These are phyloP conservation scores for Agaricales sp. DNA, from an alignment of 1,284 basidiomycete species.

Conservation along the genomic window DNA sequence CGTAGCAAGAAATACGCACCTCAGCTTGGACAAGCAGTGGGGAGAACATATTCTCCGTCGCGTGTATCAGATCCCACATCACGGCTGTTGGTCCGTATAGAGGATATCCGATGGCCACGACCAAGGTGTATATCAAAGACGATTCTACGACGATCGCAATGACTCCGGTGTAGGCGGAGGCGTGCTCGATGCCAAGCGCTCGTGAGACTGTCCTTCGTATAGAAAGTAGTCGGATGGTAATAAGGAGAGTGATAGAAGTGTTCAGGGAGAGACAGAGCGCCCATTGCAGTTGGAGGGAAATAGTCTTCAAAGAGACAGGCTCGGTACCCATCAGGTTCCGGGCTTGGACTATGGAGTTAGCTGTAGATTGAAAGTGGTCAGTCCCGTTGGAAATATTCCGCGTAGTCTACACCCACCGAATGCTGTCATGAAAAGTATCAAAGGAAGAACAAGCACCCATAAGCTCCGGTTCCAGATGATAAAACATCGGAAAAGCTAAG, in stretches of 20 bases:
- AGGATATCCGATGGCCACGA: too few species aligned
- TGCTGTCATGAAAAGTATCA: background rate
- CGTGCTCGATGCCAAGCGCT: too few species aligned
- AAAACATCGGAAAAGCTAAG: background rate
- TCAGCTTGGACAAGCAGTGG: too few species aligned
- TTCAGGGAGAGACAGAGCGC: background rate
- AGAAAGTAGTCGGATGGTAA: background rate
- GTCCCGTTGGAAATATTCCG: background rate
- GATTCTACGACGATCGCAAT: too few species aligned
- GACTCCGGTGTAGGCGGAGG: too few species aligned
- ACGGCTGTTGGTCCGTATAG: too few species aligned
- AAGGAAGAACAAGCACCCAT: background rate
- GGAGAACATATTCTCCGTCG: too few species aligned
- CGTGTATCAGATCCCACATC: too few species aligned
- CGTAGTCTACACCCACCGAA: background rate
- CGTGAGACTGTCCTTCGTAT: background rate
- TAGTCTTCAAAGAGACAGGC: too few species aligned
- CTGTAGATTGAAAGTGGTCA: background rate
- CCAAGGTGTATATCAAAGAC: too few species aligned
- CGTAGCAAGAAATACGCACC: too few species aligned
- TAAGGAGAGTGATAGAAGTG: background rate
- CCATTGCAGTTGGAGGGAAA: background rate
- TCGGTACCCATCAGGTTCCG: background rate
- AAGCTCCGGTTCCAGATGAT: background rate
- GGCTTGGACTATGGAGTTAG: background rate